These are phyloP conservation scores for Penicillium herquei DNA, from an alignment of 495 filamentous ascomycete genomes.

Conservation along the genomic window DNA sequence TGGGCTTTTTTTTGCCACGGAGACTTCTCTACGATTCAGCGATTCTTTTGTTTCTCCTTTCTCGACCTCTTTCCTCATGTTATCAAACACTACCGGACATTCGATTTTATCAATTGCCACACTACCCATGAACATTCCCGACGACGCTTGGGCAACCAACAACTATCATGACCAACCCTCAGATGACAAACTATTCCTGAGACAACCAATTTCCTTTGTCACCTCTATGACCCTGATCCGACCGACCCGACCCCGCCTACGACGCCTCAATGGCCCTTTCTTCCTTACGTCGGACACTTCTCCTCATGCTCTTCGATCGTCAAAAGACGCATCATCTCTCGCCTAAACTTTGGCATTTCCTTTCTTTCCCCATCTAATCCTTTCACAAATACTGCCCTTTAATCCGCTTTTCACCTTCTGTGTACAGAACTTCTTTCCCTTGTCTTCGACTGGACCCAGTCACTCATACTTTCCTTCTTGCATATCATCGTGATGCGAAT, in stretches of 20 bases:
- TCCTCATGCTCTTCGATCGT: slow-evolving; percentile 1
- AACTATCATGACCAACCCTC: slow-evolving; percentile 15
- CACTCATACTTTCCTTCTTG: slow-evolving; percentile 20
- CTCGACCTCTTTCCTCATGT: neutral
- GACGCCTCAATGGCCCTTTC: slow-evolving; percentile 4
- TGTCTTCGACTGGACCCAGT: slow-evolving; percentile 13
- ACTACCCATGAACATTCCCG: slow-evolving; percentile 13
- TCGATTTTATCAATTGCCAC: slow-evolving; percentile 5
- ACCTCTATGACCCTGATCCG: slow-evolving; percentile 1
- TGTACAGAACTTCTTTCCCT: slow-evolving; percentile 30
- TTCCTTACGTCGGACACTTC: neutral
- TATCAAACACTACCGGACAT: slow-evolving; percentile 10
- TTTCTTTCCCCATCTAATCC: slow-evolving; percentile 26
- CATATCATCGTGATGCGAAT: slow-evolving; percentile 27
- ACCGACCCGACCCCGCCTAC: slow-evolving; percentile 6
- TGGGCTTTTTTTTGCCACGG: slow-evolving; percentile 4
- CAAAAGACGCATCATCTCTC: slow-evolving; percentile 1
- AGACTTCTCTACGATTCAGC: slow-evolving; percentile 18
- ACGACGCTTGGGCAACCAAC: slow-evolving; percentile 14
- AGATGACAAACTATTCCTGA: neutral
- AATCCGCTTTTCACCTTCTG: slow-evolving; percentile 31
- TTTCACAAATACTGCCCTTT: slow-evolving; percentile 35
- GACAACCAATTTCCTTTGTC: slow-evolving; percentile 6
- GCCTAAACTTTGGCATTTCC: slow-evolving; percentile 25
- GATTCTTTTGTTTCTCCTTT: slow-evolving; percentile 14